Evolutionary conservation across 176 grass and related monocot species (phyloP).

Genomic region (Eremochloa ophiuroides): DNA sequence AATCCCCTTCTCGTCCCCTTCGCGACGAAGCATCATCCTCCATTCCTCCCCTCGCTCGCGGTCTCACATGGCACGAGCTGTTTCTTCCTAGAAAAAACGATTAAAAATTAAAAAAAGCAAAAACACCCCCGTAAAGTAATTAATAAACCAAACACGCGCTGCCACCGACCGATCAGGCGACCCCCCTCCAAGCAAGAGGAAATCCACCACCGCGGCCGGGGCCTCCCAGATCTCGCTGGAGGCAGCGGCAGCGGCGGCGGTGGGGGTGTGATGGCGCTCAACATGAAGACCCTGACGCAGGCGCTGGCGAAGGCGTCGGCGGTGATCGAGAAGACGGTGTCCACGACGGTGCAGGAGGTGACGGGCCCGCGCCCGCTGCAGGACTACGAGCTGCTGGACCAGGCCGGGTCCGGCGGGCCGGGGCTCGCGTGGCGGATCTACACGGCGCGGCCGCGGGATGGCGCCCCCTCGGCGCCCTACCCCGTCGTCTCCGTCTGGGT

Average conservation of each 20-base stretch:
- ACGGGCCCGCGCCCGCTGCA: slow-evolving; percentile 98
- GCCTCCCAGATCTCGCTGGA: slow-evolving; percentile 48
- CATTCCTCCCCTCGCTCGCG: neutral
- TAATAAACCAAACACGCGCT: slow-evolving; percentile 28
- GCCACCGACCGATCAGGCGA: slow-evolving; percentile 43
- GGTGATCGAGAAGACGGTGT: slow-evolving; percentile 95
- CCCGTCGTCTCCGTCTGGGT: slow-evolving; percentile 95
- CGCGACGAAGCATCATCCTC: slow-evolving; percentile 5
- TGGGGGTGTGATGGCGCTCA: slow-evolving; percentile 71
- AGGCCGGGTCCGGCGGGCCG: slow-evolving; percentile 73
- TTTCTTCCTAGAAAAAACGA: neutral
- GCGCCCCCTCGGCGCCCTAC: slow-evolving; percentile 77
- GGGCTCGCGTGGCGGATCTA: slow-evolving; percentile 91
- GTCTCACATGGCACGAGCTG: slow-evolving; percentile 25
- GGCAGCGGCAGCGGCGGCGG: slow-evolving; percentile 3
- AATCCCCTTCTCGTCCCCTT: neutral
- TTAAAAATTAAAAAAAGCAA: neutral
- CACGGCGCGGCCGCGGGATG: slow-evolving; percentile 61
- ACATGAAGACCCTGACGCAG: slow-evolving; percentile 91
- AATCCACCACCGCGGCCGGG: slow-evolving; percentile 19
- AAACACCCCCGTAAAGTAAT: slow-evolving; percentile 13
- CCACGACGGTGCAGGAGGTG: slow-evolving; percentile 97
- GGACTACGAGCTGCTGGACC: slow-evolving; percentile 95
- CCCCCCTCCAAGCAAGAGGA: neutral
- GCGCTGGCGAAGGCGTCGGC: slow-evolving; percentile 95